These are phyloP conservation scores for Phaffomyces thermotolerans DNA, from an alignment of 805 yeast species.

Conservation along the genomic window DNA sequence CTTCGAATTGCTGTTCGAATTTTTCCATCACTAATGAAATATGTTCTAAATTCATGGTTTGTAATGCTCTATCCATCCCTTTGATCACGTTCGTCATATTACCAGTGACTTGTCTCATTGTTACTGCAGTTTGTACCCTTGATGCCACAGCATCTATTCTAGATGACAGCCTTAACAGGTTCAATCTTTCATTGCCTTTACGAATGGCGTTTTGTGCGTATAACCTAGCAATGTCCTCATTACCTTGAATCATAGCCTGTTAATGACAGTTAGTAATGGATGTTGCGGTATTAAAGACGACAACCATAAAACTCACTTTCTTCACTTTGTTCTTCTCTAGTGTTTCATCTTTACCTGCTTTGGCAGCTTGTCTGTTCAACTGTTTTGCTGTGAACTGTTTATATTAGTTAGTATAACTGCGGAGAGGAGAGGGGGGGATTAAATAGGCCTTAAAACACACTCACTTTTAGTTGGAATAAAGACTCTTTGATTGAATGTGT, in stretches of 20 bases:
- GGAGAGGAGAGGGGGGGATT: too few species aligned
- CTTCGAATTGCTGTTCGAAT: slow-evolving; percentile 94
- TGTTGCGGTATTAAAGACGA: too few species aligned
- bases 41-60: slow-evolving; percentile 88
- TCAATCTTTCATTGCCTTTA: slow-evolving; percentile 79
- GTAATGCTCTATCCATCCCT: slow-evolving; percentile 96
- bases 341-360: slow-evolving; percentile 85
- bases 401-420: slow-evolving; percentile 16
- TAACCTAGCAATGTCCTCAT: slow-evolving; percentile 84
- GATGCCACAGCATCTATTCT: slow-evolving; percentile 94
- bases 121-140: slow-evolving; percentile 94
- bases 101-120: slow-evolving; percentile 92
- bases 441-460: too few species aligned
- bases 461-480: slow-evolving; percentile 52
- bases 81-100: slow-evolving; percentile 89
- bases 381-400: slow-evolving; percentile 86
- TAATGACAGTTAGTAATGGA: neutral
- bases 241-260: slow-evolving; percentile 69
- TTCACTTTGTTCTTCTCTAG: slow-evolving; percentile 83
- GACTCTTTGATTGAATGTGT: slow-evolving; percentile 33
- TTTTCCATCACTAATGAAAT: slow-evolving; percentile 95
- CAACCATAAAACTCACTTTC: slow-evolving; percentile 35
- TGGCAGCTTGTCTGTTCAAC: slow-evolving; percentile 79
- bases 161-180: slow-evolving; percentile 73
- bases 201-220: slow-evolving; percentile 96